phyloP scores from a whole-genome alignment of 1,139 yeast species.

The Lodderomyces theae region DNA sequence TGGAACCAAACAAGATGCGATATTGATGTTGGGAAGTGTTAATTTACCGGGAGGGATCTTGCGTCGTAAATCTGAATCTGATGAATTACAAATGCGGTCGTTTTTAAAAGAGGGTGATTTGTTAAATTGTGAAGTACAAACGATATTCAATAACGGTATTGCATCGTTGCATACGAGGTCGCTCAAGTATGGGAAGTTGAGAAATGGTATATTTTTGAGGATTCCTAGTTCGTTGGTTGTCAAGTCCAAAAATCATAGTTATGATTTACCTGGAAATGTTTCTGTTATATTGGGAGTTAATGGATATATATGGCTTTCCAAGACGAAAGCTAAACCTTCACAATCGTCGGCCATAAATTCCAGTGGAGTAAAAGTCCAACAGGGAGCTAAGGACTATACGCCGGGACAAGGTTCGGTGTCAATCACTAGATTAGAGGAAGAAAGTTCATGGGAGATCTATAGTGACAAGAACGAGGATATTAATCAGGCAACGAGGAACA shows the following conservation, averaged over 20 bases:
- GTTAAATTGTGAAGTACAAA: constrained; percentile 93
- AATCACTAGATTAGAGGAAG: constrained; percentile 87
- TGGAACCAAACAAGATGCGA: constrained; percentile 90
- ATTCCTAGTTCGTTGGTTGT: constrained; percentile 83
- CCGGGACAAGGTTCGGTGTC: constrained; percentile 56
- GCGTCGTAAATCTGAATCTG: constrained; percentile 90
- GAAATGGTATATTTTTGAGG: constrained; percentile 80
- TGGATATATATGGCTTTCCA: constrained; percentile 90
- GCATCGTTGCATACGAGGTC: constrained; percentile 96
- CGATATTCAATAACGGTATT: constrained; percentile 82
- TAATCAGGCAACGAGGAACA: constrained; percentile 56
- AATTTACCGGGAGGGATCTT: constrained; percentile 96
- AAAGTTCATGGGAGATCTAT: constrained; percentile 93
- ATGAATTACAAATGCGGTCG: constrained; percentile 93
- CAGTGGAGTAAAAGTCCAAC: constrained; percentile 26
- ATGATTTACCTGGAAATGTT: constrained; percentile 85
- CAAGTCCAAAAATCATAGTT: constrained; percentile 83
- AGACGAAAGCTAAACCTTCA: constrained; percentile 41
- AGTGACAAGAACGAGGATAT: constrained; percentile 84
- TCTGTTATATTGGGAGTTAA: constrained; percentile 90
- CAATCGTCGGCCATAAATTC: constrained; percentile 21
- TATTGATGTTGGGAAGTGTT: constrained; percentile 89
- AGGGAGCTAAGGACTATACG: constrained; percentile 44
- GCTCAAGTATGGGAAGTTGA: constrained; percentile 86
- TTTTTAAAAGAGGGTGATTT: constrained; percentile 97